Evolutionary conservation across 2,329 filamentous ascomycete genomes (phyloP).

Genomic region (Corniculantispora saksenae): DNA sequence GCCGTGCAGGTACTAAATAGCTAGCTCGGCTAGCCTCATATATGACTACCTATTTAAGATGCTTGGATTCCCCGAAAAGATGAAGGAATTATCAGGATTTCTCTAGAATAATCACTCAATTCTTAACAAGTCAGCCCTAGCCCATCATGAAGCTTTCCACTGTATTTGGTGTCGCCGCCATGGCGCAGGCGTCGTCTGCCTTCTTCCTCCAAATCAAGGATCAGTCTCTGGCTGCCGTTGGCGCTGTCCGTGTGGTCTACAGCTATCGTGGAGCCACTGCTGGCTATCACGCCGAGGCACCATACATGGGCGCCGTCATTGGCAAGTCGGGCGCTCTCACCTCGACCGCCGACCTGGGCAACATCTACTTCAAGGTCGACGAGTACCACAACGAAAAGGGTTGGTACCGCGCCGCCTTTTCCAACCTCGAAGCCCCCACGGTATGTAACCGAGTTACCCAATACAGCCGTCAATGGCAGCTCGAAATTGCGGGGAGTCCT

Average conservation of each 20-base stretch:
- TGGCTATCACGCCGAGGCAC: conserved; percentile 8
- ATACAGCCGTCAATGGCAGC: not conserved
- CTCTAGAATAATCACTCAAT: not conserved
- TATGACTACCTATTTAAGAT: not conserved
- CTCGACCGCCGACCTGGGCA: conserved; percentile 17
- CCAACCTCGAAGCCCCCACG: conserved; percentile 5
- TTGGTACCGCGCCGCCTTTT: conserved; percentile 17
- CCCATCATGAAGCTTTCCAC: conserved; percentile 5
- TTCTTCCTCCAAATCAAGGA: conserved; percentile 19
- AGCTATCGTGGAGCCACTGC: conserved; percentile 17
- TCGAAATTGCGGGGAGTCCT: not conserved
- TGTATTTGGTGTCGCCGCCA: not conserved
- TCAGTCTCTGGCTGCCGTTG: conserved; percentile 8
- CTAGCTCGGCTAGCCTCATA: not conserved
- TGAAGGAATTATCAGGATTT: too few relatives aligned
- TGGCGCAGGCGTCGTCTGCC: conserved; percentile 8
- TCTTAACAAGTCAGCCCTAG: not conserved
- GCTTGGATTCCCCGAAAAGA: not conserved
- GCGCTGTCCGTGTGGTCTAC: conserved; percentile 14
- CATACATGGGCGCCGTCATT: conserved; percentile 16
- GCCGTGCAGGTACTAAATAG: not conserved
- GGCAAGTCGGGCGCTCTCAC: conserved; percentile 1
- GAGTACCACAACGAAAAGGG: conserved; percentile 14
- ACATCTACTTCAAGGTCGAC: conserved; percentile 16
- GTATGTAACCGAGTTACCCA: conserved; percentile 2